Evolutionary conservation across 306 rosid genomes (phyloP), one percentile per base, ranked within the genome.

Genomic region (Trifolium dubium): DNA sequence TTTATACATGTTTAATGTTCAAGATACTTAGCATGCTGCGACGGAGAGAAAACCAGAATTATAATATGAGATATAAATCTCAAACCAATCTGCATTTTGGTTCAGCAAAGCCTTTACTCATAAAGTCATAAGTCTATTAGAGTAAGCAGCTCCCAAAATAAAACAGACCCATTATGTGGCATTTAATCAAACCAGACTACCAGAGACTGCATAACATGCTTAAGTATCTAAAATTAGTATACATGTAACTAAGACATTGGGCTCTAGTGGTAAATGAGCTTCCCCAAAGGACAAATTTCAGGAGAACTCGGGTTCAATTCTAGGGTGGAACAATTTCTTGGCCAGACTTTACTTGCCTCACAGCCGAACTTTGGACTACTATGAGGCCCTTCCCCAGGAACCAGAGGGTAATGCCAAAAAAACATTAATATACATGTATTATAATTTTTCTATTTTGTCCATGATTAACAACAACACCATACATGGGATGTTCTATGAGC

Each of bases 11-110:
- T 18, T 46, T 32, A 10, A 17, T 17, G 40, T 39, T 8, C 67
- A 65, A 51, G 46, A 75, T 65, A 66, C 14, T 28, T 8, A 53
- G 15, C 59, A 56, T 13, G 61, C 11, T 17, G 63, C 28, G 19
- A 29, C 7, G 30, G 39, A 46, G 69, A 58, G 69, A 43, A 34
- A 68, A 32, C 41, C n/a, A 43, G 43, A 67, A 67, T 14, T 4
- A 44, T 44, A 11, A 5, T 30, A 14, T 0, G 54, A n/a, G 19
- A 47, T 47, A 14, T 47, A 14, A 47, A 47, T 7, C 53, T 13
- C 14, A 17, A 51, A 50, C 6, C 2, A 10, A 23, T 35, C 53
- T 6, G 23, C n/a, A 66, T 32, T 54, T 54, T 41, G 28, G 67
- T n/a, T 28, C 10, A 30, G 4, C 49, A 55, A 54, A 39, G 74